Base-by-base conservation (phyloP, 164 flowering plant species). In the Dillenia turbinata region DNA sequence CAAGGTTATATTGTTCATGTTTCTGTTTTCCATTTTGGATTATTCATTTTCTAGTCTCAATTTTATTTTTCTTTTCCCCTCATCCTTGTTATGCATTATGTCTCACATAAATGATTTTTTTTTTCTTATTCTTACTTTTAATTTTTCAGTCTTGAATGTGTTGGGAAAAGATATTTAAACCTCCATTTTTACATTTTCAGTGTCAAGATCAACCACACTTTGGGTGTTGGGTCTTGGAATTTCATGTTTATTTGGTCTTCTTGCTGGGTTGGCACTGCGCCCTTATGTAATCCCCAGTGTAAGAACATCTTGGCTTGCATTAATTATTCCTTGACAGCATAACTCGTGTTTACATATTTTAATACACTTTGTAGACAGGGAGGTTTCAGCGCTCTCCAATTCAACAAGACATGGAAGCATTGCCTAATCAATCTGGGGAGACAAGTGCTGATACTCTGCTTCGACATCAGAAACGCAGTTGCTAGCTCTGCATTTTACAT, bases 391-490 rank as follows among this genome's bases (percentile, higher is more conserved):
- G 52, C 43, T 57, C 66, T 52, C 71, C 11, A 2, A 40, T 46
- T 65, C 85, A 79, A 49, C 80, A 47, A 14, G 94, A 87, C 79
- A 71, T 85, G 90, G 97, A 91, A 71, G 79, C 85, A 58, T 53
- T 83, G 63, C 94, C 97, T 52, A 86, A 84, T 71, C 82, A 70
- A 65, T 70, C 82, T 69, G 96, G 83, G 67, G 90, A 84, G 69
- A 58, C 85, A 48, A 85, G 61, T 60, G 58, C 75, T 0, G 96
- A 85, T 69, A 46, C 33, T 56, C 71, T 91, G 61, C 91, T 91
- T 67, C 84, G 92, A 48, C 85, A 71, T 70, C 81, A 87, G 71
- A 91, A 91, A 67, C 92, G 93, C 62, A 87, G 22, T 72, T 88
- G 96, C 79, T 91, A 84, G 74, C 67, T 76, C 81, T 33, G 17